Conservation (phyloP, 768 basidiomycete genomes). For the Tulasnella sp. region DNA sequence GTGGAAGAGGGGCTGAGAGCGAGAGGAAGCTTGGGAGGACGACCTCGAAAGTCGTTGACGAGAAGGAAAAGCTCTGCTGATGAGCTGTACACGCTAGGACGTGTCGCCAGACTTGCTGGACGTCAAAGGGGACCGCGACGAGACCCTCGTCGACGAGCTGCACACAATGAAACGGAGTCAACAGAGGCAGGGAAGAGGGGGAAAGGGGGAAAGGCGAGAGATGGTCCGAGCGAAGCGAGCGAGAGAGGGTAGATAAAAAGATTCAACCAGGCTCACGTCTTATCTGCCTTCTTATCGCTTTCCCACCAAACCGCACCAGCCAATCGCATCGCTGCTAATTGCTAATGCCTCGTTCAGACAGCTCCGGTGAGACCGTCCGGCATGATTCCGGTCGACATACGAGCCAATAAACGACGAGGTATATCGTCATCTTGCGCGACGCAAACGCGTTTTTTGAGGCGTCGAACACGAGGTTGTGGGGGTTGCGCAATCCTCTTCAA, state of each 20-base stretch:
- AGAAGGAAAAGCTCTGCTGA: neutral
- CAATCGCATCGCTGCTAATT: neutral
- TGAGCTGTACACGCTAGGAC: neutral
- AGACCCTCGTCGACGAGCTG: neutral
- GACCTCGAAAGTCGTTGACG: neutral
- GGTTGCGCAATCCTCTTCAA: neutral
- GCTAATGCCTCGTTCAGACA: neutral
- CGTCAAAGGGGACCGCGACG: neutral
- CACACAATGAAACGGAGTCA: neutral
- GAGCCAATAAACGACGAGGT: neutral
- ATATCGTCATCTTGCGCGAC: neutral
- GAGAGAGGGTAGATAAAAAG: neutral
- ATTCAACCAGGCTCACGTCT: neutral
- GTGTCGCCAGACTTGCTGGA: neutral
- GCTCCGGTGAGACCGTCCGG: neutral
- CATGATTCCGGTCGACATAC: neutral
- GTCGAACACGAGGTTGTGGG: neutral
- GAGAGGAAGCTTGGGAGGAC: neutral
- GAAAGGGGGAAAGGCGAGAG: neutral
- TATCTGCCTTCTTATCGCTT: neutral
- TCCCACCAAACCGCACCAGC: neutral
- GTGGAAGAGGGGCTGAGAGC: neutral
- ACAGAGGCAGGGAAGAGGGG: neutral
- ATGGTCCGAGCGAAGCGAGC: neutral
- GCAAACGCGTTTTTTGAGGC: neutral